These are phyloP conservation scores for Jaenimonas drosophilae DNA, from an alignment of 208 protist species.

Conservation along the genomic window DNA sequence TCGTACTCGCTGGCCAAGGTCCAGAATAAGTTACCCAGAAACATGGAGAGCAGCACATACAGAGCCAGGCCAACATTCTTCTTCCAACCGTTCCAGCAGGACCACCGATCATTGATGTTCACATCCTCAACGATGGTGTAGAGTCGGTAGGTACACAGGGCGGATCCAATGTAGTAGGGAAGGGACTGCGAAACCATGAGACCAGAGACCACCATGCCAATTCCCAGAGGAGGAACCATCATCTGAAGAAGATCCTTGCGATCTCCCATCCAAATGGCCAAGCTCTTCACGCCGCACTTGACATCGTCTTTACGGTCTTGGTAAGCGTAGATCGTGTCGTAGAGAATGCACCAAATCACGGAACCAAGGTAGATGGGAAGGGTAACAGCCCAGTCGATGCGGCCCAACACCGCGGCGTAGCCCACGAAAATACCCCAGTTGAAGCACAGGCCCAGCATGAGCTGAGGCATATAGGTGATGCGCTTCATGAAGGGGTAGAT, in stretches of 20 bases:
- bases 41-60: slow-evolving; percentile 63
- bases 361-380: slow-evolving; percentile 62
- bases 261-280: slow-evolving; percentile 70
- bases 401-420: slow-evolving; percentile 73
- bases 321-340: slow-evolving; percentile 83
- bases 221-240: slow-evolving; percentile 39
- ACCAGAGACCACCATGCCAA: slow-evolving; percentile 43
- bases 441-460: slow-evolving; percentile 67
- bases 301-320: slow-evolving; percentile 68
- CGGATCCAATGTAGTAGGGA: slow-evolving; percentile 57
- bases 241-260: slow-evolving; percentile 63
- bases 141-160: slow-evolving; percentile 50
- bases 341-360: slow-evolving; percentile 71
- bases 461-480: slow-evolving; percentile 67
- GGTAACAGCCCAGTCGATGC: slow-evolving; percentile 54
- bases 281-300: slow-evolving; percentile 76
- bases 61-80: slow-evolving; percentile 60
- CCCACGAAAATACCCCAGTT: slow-evolving; percentile 86
- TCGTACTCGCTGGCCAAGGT: slow-evolving; percentile 65
- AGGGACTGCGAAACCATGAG: slow-evolving; percentile 58
- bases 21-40: slow-evolving; percentile 68
- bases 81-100: slow-evolving; percentile 48
- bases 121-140: slow-evolving; percentile 73
- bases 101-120: slow-evolving; percentile 83
- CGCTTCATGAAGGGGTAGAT: slow-evolving; percentile 83